Evolutionary conservation across 768 basidiomycete genomes (phyloP).

Genomic region (Trametes meyenii): DNA sequence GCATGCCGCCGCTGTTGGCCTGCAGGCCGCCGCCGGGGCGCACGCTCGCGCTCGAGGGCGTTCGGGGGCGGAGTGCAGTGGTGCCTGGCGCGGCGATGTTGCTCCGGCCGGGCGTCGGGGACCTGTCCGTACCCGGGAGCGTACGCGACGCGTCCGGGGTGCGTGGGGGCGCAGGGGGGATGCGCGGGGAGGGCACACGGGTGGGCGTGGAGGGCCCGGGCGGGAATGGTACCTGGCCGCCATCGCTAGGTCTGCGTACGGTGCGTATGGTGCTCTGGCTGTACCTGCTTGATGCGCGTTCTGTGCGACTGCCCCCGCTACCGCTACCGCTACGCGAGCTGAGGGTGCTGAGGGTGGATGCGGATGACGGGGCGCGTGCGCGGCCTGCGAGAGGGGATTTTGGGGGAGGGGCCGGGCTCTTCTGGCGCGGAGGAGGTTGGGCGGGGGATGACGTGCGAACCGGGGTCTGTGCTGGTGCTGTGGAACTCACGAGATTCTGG

Average conservation of each 20-base stretch:
- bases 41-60: conserved; percentile 20
- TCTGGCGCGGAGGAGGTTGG: conserved; percentile 24
- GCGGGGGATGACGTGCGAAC: conserved; percentile 15
- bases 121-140: conserved; percentile 20
- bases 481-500: conserved; percentile 44
- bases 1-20: background rate
- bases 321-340: background rate
- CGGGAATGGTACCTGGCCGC: conserved; percentile 26
- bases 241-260: conserved; percentile 6
- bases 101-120: conserved; percentile 20
- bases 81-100: conserved; percentile 10
- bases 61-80: conserved; percentile 15
- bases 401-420: conserved; percentile 20
- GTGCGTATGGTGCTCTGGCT: conserved; percentile 1
- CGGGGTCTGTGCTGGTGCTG: conserved; percentile 11
- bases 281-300: conserved; percentile 26
- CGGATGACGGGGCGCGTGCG: conserved; percentile 29
- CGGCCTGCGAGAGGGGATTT: conserved; percentile 12
- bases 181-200: conserved; percentile 13
- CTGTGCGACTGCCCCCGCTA: conserved; percentile 20
- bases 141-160: conserved; percentile 20
- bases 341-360: conserved; percentile 20
- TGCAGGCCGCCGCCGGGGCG: conserved; percentile 6
- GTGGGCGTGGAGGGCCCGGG: conserved; percentile 16
- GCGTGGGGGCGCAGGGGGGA: conserved; percentile 16